phyloP scores from a whole-genome alignment of 805 yeast species.

The Wickerhamomyces rabaulensis region DNA sequence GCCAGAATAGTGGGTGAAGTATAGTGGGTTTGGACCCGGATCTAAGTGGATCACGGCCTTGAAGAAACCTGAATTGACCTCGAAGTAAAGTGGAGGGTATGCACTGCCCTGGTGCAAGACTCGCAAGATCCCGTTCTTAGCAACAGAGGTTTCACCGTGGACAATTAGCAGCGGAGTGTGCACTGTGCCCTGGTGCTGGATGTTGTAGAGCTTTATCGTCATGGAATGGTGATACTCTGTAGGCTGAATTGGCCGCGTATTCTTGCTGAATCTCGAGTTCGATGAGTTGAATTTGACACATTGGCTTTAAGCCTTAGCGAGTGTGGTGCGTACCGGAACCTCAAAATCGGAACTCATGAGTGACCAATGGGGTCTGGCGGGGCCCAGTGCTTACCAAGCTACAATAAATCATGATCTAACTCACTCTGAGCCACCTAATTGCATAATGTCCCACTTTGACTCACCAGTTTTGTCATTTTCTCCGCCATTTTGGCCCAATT shows the following conservation, averaged over 20 bases:
- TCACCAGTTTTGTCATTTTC: too few relatives aligned
- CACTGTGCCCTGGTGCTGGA: conserved; percentile 29
- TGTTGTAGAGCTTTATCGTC: conserved; percentile 26
- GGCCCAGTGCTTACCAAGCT: too few relatives aligned
- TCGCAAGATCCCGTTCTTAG: conserved; percentile 31
- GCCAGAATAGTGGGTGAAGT: conserved; percentile 43
- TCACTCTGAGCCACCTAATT: too few relatives aligned
- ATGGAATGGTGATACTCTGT: conserved; percentile 3
- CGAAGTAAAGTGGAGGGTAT: conserved; percentile 63
- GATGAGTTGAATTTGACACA: not conserved
- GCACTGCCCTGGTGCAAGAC: conserved; percentile 37
- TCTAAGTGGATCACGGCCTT: conserved; percentile 69
- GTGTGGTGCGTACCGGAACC: too few relatives aligned
- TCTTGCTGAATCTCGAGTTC: too few relatives aligned
- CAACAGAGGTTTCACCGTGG: conserved; percentile 36
- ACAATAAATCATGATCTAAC: too few relatives aligned
- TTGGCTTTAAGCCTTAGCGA: too few relatives aligned
- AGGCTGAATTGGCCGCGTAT: too few relatives aligned
- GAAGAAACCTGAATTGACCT: conserved; percentile 65
- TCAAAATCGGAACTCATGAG: too few relatives aligned
- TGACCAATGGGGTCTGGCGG: too few relatives aligned
- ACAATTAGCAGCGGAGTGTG: conserved; percentile 45
- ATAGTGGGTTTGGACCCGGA: conserved; percentile 59
- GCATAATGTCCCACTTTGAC: too few relatives aligned
- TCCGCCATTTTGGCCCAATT: too few relatives aligned